These are phyloP conservation scores for Acacia melanoxylon DNA, from an alignment of 306 rosid species.

Conservation along the genomic window DNA sequence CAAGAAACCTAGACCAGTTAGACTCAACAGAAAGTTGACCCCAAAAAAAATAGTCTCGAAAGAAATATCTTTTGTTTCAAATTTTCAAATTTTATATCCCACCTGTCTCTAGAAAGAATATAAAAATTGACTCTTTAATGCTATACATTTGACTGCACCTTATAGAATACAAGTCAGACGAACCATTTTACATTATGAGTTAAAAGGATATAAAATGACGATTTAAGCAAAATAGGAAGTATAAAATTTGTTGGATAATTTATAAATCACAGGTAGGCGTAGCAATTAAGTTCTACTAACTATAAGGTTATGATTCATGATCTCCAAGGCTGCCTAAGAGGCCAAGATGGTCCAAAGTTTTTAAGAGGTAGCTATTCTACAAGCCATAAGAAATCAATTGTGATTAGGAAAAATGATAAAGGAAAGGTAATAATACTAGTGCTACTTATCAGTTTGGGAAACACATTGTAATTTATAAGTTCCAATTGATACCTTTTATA, in stretches of 20 bases:
- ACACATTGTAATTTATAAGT: neutral
- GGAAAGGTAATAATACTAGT: neutral
- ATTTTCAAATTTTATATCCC: neutral
- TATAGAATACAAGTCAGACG: neutral
- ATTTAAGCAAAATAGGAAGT: neutral
- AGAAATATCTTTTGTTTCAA: neutral
- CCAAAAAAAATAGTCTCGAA: neutral
- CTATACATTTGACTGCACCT: slow-evolving; percentile 7
- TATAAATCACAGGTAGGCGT: neutral
- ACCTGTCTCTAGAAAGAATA: neutral
- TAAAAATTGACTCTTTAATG: neutral
- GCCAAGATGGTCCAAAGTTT: slow-evolving; percentile 16
- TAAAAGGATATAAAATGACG: slow-evolving; percentile 2
- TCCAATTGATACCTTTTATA: neutral
- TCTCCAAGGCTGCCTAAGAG: slow-evolving; percentile 17
- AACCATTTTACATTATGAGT: slow-evolving; percentile 3
- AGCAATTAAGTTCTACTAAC: neutral
- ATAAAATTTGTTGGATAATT: neutral
- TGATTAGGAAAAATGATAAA: neutral
- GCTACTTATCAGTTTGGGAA: slow-evolving; percentile 6
- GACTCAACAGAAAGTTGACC: neutral
- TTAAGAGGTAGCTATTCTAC: slow-evolving; percentile 7
- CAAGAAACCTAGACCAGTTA: slow-evolving; percentile 6
- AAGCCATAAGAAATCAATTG: neutral
- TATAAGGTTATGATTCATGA: neutral